A percentile compares a stretch with the other conserved stretches of the same genome.
These are phyloP conservation scores for Acanthamoeba royreba DNA, from an alignment of 208 protist species.

Conservation along the genomic window DNA sequence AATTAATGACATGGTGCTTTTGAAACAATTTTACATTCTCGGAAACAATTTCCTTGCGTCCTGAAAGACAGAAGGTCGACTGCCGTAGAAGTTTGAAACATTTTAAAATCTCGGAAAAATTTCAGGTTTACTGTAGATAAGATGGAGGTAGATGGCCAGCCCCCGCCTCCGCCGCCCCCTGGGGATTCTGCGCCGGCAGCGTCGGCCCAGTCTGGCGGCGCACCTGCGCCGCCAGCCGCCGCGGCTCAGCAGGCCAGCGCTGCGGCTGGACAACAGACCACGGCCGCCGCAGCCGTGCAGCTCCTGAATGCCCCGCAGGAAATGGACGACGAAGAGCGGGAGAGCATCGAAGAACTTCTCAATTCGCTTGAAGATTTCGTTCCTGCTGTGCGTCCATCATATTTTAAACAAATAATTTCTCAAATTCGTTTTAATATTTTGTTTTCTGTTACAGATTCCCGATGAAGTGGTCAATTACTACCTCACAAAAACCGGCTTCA, in stretches of 20 bases:
- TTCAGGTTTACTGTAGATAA: no score
- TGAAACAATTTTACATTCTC: no score
- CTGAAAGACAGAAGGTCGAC: no score
- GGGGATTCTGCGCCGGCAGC: background rate
- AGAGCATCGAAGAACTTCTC: conserved; percentile 51
- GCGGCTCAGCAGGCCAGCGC: no score
- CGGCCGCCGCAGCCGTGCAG: background rate
- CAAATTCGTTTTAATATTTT: background rate
- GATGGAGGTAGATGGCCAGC: background rate
- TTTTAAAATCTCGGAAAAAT: background rate
- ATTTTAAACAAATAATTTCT: no score
- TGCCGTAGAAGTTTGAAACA: no score
- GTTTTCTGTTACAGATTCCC: conserved; percentile 55
- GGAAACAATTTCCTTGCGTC: no score
- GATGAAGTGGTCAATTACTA: conserved; percentile 69
- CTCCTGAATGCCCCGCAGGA: background rate
- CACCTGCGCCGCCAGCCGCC: background rate
- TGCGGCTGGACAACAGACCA: no score
- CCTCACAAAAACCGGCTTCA: conserved; percentile 67
- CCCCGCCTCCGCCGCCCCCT: background rate
- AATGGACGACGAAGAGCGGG: background rate
- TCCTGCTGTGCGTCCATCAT: no score
- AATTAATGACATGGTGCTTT: no score
- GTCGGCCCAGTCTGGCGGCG: background rate
- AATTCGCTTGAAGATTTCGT: conserved; percentile 57